A percentile compares a stretch with the other conserved stretches of the same genome.
Conservation (phyloP, 768 basidiomycete genomes). For the Filobasidium floriforme region DNA sequence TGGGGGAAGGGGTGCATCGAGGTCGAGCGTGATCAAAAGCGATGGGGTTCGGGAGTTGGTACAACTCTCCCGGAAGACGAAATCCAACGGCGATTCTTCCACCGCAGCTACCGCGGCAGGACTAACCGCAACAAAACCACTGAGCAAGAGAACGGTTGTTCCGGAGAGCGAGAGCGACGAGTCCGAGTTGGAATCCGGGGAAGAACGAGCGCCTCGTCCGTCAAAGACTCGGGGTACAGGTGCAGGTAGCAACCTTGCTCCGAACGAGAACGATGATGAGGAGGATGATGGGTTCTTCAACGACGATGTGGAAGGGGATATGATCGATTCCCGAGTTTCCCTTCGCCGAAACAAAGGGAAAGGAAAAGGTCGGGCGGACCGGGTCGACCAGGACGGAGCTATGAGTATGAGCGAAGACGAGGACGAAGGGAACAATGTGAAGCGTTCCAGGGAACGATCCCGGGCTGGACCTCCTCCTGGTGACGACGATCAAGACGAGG, state of each 20-base stretch:
- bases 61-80: neutral
- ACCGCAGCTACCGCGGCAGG: too few relatives aligned
- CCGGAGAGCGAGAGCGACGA: slow-evolving; percentile 9
- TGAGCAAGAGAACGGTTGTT: neutral
- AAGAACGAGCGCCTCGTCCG: slow-evolving; percentile 1
- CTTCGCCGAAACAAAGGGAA: slow-evolving; percentile 5
- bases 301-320: neutral
- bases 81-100: slow-evolving; percentile 19
- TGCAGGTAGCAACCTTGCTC: too few relatives aligned
- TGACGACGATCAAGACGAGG: neutral
- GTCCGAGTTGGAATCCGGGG: slow-evolving; percentile 4
- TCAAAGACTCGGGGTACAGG: neutral
- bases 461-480: slow-evolving; percentile 1
- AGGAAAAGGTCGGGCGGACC: neutral
- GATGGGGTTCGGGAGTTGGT: neutral
- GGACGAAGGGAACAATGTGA: neutral
- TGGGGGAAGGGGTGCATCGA: neutral
- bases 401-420: neutral
- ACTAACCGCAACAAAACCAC: neutral
- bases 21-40: neutral
- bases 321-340: neutral
- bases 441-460: neutral
- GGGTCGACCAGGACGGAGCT: too few relatives aligned
- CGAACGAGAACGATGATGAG: neutral
- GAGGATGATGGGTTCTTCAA: slow-evolving; percentile 3